phyloP scores from a whole-genome alignment of 768 basidiomycete species.

The Pisolithus albus region DNA sequence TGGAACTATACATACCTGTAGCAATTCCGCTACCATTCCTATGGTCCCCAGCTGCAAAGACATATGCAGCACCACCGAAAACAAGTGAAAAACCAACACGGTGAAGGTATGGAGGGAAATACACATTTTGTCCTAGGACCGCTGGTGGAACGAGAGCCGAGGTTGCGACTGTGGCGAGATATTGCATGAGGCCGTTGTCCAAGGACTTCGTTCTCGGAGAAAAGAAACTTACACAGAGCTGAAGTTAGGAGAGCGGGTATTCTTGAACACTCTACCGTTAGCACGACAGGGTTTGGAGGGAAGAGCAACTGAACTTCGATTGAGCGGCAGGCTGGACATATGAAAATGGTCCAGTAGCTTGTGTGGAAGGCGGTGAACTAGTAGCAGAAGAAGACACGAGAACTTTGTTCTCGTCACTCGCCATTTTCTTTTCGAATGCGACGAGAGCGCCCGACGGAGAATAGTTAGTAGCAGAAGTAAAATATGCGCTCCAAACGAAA shows the following conservation, averaged over 20 bases:
- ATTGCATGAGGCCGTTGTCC: background rate
- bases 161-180: constrained; percentile 26
- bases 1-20: constrained; percentile 16
- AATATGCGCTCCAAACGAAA: too few species aligned
- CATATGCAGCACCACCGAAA: constrained; percentile 40
- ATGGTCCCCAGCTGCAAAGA: constrained; percentile 32
- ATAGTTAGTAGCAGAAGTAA: too few species aligned
- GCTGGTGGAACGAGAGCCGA: constrained; percentile 32
- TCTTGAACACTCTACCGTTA: constrained; percentile 18
- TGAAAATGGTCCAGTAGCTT: constrained; percentile 20
- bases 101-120: constrained; percentile 37
- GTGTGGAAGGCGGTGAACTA: background rate
- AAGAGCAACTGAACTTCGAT: constrained; percentile 24
- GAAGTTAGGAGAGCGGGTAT: constrained; percentile 25
- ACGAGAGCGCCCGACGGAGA: too few species aligned
- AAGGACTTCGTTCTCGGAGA: background rate
- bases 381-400: background rate
- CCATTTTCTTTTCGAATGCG: too few species aligned
- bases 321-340: constrained; percentile 23
- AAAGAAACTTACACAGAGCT: constrained; percentile 27
- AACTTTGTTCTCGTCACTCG: too few species aligned
- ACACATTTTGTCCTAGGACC: constrained; percentile 19
- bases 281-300: background rate
- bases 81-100: constrained; percentile 38
- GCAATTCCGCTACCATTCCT: constrained; percentile 41